Base-by-base conservation (phyloP, 192 early-diverging fungal genomes). In the Entomortierella parvispora region DNA sequence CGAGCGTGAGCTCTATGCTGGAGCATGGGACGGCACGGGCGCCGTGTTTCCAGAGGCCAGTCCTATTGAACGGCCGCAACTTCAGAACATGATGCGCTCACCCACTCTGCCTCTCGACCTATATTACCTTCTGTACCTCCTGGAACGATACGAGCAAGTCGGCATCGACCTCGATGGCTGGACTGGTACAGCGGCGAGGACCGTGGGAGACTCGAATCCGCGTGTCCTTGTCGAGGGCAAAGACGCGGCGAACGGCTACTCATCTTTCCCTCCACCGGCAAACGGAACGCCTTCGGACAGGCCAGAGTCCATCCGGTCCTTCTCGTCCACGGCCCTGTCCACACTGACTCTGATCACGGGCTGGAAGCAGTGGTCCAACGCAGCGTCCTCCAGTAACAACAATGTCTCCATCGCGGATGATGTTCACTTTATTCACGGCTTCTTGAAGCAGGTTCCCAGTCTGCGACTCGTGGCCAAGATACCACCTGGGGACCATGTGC, bases 401-500 rank as follows among this genome's bases (percentile, higher is more conserved):
- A 62, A 71, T 9, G 29, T 60, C 32, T 76, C 80, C 40, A 65
- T 84, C 22, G 69, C 84, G 20, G 74, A 81, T 26, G 87, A 88
- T 17, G 78, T 88, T 20, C 45, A 62, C 3, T 82, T 83, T 56
- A 85, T 88, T 28, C 82, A 83, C 68, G 71, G 75, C 56, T 69
- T 79, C 63, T 56, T 88, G 18, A 54, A 65, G 20, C 70, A 71
- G n/a, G 58, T 87, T 17, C 60, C 79, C 4, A 66, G 75, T 8
- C 63, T 88, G 25, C 74, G 81, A 44, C 77, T 88, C 17, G 54
- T 63, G 6, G 51, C 74, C 46, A 77, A 77, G 47, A 77, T 77
- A 8, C 44, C 65, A 2, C 65, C 72, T n/a, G 61, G 65, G 45
- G 31, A 58, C 14, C 47, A 65, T 2, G 20, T 66, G 25, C 72